Evolutionary conservation across 495 filamentous ascomycete species (phyloP).

Genomic region (Tuber borchii): DNA sequence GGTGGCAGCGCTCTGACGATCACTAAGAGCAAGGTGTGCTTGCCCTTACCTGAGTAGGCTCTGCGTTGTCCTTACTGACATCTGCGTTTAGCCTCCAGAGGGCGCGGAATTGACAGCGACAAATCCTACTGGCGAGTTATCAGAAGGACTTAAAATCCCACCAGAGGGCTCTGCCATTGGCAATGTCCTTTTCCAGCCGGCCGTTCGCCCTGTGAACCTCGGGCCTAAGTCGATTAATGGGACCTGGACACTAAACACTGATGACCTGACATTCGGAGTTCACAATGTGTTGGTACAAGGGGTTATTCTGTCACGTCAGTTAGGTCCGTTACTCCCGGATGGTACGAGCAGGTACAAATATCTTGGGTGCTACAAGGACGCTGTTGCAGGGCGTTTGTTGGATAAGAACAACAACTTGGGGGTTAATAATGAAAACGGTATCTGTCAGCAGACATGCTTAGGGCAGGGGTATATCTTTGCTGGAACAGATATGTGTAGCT

Average conservation of each 20-base stretch:
- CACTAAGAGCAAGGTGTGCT: slow-evolving; percentile 40
- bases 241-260: slow-evolving; percentile 46
- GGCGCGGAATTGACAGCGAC: slow-evolving; percentile 38
- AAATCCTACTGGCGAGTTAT: slow-evolving; percentile 42
- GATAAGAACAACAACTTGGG: slow-evolving; percentile 35
- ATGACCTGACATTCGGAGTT: slow-evolving; percentile 44
- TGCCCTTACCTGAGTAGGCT: neutral
- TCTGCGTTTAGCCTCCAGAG: slow-evolving; percentile 35
- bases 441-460: slow-evolving; percentile 43
- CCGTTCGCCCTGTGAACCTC: slow-evolving; percentile 34
- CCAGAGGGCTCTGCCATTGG: slow-evolving; percentile 37
- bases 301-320: slow-evolving; percentile 31
- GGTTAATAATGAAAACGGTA: slow-evolving; percentile 41
- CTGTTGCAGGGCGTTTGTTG: slow-evolving; percentile 38
- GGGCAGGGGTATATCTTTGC: slow-evolving; percentile 41
- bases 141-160: slow-evolving; percentile 41
- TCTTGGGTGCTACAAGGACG: slow-evolving; percentile 45
- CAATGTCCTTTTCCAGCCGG: slow-evolving; percentile 41
- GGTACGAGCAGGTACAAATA: slow-evolving; percentile 42
- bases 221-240: slow-evolving; percentile 33
- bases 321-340: slow-evolving; percentile 40
- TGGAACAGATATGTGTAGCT: slow-evolving; percentile 36
- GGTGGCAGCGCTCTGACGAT: slow-evolving; percentile 44
- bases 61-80: slow-evolving; percentile 17
- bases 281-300: slow-evolving; percentile 43